Base-by-base conservation (phyloP, 2,329 filamentous ascomycete species). In the Apiospora phragmitis region DNA sequence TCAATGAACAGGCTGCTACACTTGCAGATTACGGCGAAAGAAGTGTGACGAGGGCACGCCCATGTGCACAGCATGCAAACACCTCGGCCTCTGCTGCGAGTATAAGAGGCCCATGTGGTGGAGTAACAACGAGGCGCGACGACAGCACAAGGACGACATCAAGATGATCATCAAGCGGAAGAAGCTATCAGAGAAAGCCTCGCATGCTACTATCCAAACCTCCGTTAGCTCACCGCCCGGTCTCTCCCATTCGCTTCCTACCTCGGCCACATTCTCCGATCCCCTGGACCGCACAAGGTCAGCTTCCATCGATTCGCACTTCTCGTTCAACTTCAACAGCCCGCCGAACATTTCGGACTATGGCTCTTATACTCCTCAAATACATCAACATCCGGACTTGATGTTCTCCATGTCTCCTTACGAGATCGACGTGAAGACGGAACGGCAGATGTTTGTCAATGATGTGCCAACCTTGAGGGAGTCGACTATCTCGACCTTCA, bases 61-160 rank as follows among this genome's bases (percentile, higher is more conserved):
- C 69, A 83, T 85, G 77, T 92, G 90, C 85, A 87, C 88, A 21
- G 90, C 90, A 72, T 92, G 90, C 87, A 90, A 89, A 76, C 87
- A 90, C 79, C 91, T 99, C 70, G 93, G 93, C 69, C 88, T 99
- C 70, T 87, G 88, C 78, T 99, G 96, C 85, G 94, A 98, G 86
- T 99, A 98, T 86, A 97, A 97, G 87, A 88, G 95, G 79, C 96
- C 96, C 47, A 90, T 93, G 84, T 99, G 96, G 96, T 99, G 96
- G 96, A 93, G 92, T 83, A 98, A 96, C 86, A 93, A 93, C 79
- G 94, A 97, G 74, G 90, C 93, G 79, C 89, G 96, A 76, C 90
- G 92, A 77, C 85, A 91, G 70, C 94, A 98, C 81, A 99, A 98
- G 85, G 96, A 98, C 80, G 86, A 92, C 76, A 97, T 99, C 87